Percentiles rank a stretch among this genome's conserved stretches.
phyloP scores from a whole-genome alignment of 441 rosid species.

The Kokia cookei region DNA sequence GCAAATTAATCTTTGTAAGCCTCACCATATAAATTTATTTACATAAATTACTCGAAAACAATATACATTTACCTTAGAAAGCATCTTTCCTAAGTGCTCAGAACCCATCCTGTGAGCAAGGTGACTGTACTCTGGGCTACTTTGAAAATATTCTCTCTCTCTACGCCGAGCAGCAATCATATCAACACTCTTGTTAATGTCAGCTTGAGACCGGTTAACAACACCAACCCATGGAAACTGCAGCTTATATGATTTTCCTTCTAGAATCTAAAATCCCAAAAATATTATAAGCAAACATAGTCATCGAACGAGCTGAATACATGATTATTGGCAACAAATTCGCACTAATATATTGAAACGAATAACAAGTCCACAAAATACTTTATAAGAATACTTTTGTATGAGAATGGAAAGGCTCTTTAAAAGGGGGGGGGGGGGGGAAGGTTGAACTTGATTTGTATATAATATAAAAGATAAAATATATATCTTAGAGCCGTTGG shows the following conservation, averaged over 20 bases:
- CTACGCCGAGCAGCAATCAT: constrained; percentile 95
- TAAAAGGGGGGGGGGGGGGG: too few relatives aligned
- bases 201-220: constrained; percentile 96
- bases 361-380: background rate
- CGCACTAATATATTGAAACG: background rate
- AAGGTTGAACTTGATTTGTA: background rate
- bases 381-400: background rate
- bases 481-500: background rate
- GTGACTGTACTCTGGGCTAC: constrained; percentile 59
- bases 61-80: constrained; percentile 62
- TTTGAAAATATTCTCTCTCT: constrained; percentile 72
- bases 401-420: background rate
- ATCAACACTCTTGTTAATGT: constrained; percentile 89
- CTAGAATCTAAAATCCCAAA: constrained; percentile 58
- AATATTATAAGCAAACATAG: background rate
- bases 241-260: constrained; percentile 79
- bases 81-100: constrained; percentile 80
- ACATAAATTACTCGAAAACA: background rate
- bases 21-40: background rate
- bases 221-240: constrained; percentile 92
- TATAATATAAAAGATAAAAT: background rate
- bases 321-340: background rate
- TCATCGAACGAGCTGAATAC: constrained; percentile 2
- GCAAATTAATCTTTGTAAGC: too few relatives aligned
- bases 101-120: constrained; percentile 80